A percentile compares a stretch with the other conserved stretches of the same genome.
These are phyloP conservation scores for Plasmodium malariae DNA, from an alignment of 169 alveolate species.

Conservation along the genomic window DNA sequence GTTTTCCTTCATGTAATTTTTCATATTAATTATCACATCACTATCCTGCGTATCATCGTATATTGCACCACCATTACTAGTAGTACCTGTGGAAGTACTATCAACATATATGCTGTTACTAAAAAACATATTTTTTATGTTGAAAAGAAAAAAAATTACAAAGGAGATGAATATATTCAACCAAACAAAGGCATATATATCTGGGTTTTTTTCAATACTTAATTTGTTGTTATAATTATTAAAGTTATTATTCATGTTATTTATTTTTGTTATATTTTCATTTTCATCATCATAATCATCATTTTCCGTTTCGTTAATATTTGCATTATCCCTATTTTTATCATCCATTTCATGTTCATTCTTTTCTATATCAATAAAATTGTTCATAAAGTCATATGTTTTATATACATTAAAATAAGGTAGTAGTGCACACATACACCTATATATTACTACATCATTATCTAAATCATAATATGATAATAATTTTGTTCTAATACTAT, in stretches of 20 bases:
- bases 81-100: background rate
- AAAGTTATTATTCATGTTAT: constrained; percentile 41
- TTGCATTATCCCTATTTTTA: background rate
- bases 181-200: constrained; percentile 65
- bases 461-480: constrained; percentile 44
- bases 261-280: constrained; percentile 36
- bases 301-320: constrained; percentile 1
- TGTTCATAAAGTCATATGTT: constrained; percentile 14
- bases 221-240: constrained; percentile 64
- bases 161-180: constrained; percentile 43
- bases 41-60: too few species aligned
- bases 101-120: background rate
- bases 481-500: constrained; percentile 31
- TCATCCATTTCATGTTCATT: background rate
- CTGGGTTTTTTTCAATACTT: constrained; percentile 62
- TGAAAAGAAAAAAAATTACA: constrained; percentile 51
- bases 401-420: constrained; percentile 62
- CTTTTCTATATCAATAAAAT: constrained; percentile 41
- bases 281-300: constrained; percentile 41
- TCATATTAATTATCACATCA: too few species aligned
- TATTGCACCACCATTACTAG: constrained; percentile 1
- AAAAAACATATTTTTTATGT: constrained; percentile 35
- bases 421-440: constrained; percentile 71
- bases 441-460: constrained; percentile 61
- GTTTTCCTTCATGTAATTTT: too few species aligned